These are phyloP conservation scores for Heteromeles arbutifolia DNA, from an alignment of 306 rosid species.

Conservation along the genomic window DNA sequence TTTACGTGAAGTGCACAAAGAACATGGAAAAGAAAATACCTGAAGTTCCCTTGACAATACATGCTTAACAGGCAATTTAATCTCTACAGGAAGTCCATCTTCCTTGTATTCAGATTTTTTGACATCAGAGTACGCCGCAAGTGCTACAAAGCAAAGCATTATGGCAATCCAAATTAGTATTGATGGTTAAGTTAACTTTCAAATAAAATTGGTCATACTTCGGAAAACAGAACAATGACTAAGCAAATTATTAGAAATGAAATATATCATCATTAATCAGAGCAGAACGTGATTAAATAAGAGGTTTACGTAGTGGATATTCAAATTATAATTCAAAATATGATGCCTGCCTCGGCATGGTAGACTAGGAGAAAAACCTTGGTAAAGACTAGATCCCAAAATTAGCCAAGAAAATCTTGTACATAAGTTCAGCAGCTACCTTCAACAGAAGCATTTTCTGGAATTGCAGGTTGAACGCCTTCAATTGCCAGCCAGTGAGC, in stretches of 20 bases:
- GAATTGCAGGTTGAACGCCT: conserved; percentile 88
- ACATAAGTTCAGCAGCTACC: conserved; percentile 36
- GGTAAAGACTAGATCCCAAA: conserved; percentile 2
- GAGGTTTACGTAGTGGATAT: background rate
- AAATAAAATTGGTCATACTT: background rate
- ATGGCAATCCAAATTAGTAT: conserved; percentile 12
- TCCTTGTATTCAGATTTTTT: conserved; percentile 68
- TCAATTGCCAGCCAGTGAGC: conserved; percentile 90
- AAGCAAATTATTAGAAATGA: background rate
- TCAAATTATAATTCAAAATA: background rate
- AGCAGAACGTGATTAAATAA: background rate
- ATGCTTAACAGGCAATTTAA: conserved; percentile 70
- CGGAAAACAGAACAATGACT: background rate
- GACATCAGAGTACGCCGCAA: conserved; percentile 50
- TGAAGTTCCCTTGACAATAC: conserved; percentile 73
- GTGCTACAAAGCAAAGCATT: conserved; percentile 22
- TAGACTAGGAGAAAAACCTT: background rate
- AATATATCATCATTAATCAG: background rate
- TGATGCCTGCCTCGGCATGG: background rate
- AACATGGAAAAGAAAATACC: conserved; percentile 33
- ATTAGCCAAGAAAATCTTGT: conserved; percentile 8
- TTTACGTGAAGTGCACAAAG: conserved; percentile 1
- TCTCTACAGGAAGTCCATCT: conserved; percentile 59
- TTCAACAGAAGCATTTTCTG: conserved; percentile 67
- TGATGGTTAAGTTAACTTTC: conserved; percentile 1